Conservation (phyloP, 2,329 filamentous ascomycete genomes). For the Xylaria sp. region DNA sequence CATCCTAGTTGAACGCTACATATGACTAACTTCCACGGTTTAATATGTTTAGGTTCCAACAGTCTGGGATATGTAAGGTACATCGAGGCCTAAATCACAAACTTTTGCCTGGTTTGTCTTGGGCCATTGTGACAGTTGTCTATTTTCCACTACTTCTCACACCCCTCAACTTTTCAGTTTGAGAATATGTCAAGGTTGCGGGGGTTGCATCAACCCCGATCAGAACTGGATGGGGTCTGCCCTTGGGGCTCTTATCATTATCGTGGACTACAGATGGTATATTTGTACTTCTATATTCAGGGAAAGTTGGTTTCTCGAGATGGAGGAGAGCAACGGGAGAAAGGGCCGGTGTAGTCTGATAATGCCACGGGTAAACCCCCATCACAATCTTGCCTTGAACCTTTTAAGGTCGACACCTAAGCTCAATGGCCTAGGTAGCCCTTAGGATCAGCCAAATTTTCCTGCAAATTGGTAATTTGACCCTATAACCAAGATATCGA, state of each 20-base stretch:
- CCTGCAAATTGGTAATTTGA: neutral
- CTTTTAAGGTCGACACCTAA: too few relatives aligned
- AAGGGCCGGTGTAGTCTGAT: too few relatives aligned
- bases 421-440: too few relatives aligned
- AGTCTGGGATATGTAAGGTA: conserved; percentile 15
- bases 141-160: neutral
- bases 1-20: neutral
- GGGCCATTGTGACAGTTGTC: neutral
- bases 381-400: too few relatives aligned
- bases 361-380: too few relatives aligned
- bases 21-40: conserved; percentile 11
- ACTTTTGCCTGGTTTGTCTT: neutral
- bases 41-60: neutral
- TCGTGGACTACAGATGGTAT: neutral
- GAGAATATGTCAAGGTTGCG: too few relatives aligned
- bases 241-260: neutral
- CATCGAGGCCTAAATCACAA: neutral
- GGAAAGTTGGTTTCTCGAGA: too few relatives aligned
- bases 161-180: too few relatives aligned
- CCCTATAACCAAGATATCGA: neutral
- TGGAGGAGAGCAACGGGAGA: too few relatives aligned
- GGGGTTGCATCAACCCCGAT: too few relatives aligned
- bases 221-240: neutral
- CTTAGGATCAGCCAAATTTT: too few relatives aligned
- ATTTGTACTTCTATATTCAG: too few relatives aligned